phyloP scores from a whole-genome alignment of 2,329 filamentous ascomycete genomes.

The Exophiala sp. region DNA sequence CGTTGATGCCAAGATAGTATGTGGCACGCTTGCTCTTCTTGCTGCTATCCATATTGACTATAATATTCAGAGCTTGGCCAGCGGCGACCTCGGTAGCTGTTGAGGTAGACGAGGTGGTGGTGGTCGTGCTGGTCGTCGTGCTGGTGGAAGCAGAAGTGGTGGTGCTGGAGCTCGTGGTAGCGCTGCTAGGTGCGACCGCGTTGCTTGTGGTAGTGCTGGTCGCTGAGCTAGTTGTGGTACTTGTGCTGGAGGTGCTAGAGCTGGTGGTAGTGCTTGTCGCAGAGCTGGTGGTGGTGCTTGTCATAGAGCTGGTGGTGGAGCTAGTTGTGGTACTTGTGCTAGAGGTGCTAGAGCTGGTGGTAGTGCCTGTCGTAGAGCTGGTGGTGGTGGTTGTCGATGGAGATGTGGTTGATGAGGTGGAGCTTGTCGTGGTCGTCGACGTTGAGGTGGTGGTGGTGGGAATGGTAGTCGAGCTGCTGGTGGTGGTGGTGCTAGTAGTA shows the following conservation, averaged over 20 bases:
- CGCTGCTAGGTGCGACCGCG: background rate
- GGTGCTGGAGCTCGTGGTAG: background rate
- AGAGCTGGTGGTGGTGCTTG: background rate
- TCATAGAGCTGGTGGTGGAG: conserved; percentile 1
- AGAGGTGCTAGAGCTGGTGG: conserved; percentile 12
- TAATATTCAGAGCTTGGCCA: too few species aligned
- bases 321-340: conserved; percentile 9
- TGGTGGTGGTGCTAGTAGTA: conserved; percentile 11
- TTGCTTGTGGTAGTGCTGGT: conserved; percentile 7
- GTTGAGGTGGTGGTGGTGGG: conserved; percentile 12
- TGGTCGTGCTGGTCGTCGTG: conserved; percentile 8
- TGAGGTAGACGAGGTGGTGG: conserved; percentile 1
- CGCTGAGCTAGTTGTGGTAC: conserved; percentile 4
- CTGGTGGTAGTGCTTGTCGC: conserved; percentile 19
- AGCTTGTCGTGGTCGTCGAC: conserved; percentile 7
- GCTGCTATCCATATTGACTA: too few species aligned
- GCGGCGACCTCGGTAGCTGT: background rate
- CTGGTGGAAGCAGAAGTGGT: conserved; percentile 2
- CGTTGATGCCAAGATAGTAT: too few species aligned
- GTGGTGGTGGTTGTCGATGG: conserved; percentile 2
- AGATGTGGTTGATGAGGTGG: conserved; percentile 3
- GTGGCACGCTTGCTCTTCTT: too few species aligned
- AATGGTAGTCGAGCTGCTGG: conserved; percentile 17
- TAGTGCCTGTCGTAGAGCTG: conserved; percentile 1
- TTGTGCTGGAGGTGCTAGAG: conserved; percentile 7